phyloP scores from a whole-genome alignment of 805 yeast genomes.

The baker's yeast (Saccharomyces cerevisiae) region DNA sequence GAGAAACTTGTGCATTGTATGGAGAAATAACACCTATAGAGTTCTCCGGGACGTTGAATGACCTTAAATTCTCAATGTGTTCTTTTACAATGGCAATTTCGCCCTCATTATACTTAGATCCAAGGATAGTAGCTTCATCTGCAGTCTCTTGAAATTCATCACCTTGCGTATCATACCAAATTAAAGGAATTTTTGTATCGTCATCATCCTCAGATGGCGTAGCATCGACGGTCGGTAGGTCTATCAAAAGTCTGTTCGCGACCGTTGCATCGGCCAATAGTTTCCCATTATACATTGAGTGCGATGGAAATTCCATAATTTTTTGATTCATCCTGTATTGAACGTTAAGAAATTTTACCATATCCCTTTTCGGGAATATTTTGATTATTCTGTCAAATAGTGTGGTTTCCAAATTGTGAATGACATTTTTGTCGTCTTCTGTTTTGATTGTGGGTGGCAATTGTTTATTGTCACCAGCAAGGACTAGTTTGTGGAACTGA shows the following conservation, averaged over 20 bases:
- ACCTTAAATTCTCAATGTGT: slow-evolving; percentile 47
- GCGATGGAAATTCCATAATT: slow-evolving; percentile 75
- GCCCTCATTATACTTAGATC: slow-evolving; percentile 69
- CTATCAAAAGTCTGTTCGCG: slow-evolving; percentile 41
- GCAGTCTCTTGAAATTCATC: slow-evolving; percentile 66
- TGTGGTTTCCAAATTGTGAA: slow-evolving; percentile 49
- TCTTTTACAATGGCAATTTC: slow-evolving; percentile 56
- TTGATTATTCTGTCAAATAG: slow-evolving; percentile 72
- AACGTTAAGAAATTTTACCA: slow-evolving; percentile 53
- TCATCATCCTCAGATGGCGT: slow-evolving; percentile 27
- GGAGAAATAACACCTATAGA: slow-evolving; percentile 86
- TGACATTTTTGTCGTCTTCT: slow-evolving; percentile 34
- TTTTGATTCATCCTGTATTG: slow-evolving; percentile 82
- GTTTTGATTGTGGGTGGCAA: slow-evolving; percentile 84
- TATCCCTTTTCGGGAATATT: slow-evolving; percentile 34
- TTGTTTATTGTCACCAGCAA: slow-evolving; percentile 92
- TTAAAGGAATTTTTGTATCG: slow-evolving; percentile 45
- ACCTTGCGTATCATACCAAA: slow-evolving; percentile 94
- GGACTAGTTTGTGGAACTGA: slow-evolving; percentile 45
- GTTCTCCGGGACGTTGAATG: slow-evolving; percentile 42
- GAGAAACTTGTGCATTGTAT: slow-evolving; percentile 75
- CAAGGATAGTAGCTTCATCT: slow-evolving; percentile 26
- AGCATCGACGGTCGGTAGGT: slow-evolving; percentile 41
- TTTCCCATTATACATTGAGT: slow-evolving; percentile 51
- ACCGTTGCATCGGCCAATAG: slow-evolving; percentile 59